A percentile compares a stretch with the other conserved stretches of the same genome.
These are phyloP conservation scores for Xylaria nigripes DNA, from an alignment of 495 filamentous ascomycete genomes.

Conservation along the genomic window DNA sequence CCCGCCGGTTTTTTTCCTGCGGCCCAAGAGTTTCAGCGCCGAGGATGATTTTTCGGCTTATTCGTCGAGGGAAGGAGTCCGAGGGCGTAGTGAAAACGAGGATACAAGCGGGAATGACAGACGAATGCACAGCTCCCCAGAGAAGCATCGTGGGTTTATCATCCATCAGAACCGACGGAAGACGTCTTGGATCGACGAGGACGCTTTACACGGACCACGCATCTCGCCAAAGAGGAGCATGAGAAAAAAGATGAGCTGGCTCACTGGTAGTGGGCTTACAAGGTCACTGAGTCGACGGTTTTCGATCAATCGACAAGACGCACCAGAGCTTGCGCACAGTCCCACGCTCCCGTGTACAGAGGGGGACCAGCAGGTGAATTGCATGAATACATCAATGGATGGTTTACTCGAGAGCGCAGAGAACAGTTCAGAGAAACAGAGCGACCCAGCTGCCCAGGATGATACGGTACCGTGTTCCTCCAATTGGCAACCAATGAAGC, in stretches of 20 bases:
- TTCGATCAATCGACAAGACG: constrained; percentile 14
- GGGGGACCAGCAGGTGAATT: not conserved
- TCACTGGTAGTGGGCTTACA: constrained; percentile 10
- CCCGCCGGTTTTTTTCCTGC: not conserved
- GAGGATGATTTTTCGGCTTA: not conserved
- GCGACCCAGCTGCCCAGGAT: not conserved
- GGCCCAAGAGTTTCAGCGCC: not conserved
- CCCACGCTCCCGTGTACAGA: constrained; percentile 23
- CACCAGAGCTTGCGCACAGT: constrained; percentile 15
- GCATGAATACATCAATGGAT: not conserved
- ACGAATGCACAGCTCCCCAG: constrained; percentile 12
- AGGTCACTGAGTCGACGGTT: constrained; percentile 21
- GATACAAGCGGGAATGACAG: not conserved
- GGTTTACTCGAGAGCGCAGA: not conserved
- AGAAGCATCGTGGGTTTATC: constrained; percentile 19
- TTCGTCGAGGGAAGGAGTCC: not conserved
- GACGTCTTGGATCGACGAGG: constrained; percentile 35
- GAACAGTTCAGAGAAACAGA: not conserved
- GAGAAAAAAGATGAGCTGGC: constrained; percentile 17
- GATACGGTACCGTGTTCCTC: not conserved
- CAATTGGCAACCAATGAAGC: not conserved
- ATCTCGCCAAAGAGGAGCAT: constrained; percentile 18
- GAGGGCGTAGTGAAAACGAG: not conserved
- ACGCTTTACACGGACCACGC: constrained; percentile 35
- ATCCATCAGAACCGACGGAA: constrained; percentile 22